Percentiles rank a stretch among this genome's conserved stretches.
Conservation (phyloP, 345 rosid species). For the Eucalyptus decipiens region DNA sequence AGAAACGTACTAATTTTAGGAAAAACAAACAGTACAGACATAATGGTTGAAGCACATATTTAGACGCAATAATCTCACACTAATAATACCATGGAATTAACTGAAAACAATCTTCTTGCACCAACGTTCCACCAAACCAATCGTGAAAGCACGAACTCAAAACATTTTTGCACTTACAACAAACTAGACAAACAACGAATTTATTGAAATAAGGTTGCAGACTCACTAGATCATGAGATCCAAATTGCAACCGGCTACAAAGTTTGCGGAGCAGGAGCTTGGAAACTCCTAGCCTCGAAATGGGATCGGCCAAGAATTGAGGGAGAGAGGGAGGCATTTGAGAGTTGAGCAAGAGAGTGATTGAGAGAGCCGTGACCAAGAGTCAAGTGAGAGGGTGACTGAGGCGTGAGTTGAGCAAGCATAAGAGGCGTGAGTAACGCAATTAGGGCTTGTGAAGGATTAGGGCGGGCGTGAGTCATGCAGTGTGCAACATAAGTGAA, state of each 20-base stretch:
- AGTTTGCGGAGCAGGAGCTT: not conserved
- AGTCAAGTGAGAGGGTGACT: not conserved
- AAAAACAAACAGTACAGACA: not conserved
- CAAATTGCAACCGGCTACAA: not conserved
- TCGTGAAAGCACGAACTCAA: not conserved
- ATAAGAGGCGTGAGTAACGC: not conserved
- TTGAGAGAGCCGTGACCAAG: not conserved
- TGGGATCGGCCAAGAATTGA: not conserved
- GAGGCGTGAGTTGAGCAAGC: not conserved
- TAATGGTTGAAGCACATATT: not conserved
- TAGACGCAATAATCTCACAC: not conserved
- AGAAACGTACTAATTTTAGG: not conserved
- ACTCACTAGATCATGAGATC: constrained; percentile 32
- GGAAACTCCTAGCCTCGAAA: not conserved
- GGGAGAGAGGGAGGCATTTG: not conserved
- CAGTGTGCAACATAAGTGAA: not conserved
- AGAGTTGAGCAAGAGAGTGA: not conserved
- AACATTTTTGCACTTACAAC: not conserved
- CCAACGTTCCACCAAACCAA: not conserved
- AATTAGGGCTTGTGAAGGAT: not conserved
- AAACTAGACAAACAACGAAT: not conserved
- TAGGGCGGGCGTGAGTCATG: not conserved
- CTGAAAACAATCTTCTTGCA: not conserved
- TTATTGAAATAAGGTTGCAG: not conserved
- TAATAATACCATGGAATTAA: not conserved